Percentiles rank a stretch among this genome's conserved stretches.
Evolutionary conservation across 2,329 filamentous ascomycete species (phyloP).

Genomic region (Niveomyces coronatus): DNA sequence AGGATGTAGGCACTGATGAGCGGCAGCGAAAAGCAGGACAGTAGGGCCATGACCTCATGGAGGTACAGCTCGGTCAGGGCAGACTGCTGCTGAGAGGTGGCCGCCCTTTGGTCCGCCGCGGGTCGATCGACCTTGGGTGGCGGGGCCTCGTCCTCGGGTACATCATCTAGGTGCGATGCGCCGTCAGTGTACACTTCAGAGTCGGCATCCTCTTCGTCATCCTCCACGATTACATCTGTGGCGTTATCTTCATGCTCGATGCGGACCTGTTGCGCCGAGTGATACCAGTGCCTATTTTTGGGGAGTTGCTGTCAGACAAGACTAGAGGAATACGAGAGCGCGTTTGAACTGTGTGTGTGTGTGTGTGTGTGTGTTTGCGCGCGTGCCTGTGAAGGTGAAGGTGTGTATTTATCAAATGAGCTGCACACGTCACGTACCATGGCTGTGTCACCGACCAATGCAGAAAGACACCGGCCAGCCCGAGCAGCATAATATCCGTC

Average conservation of each 20-base stretch:
- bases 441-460: constrained; percentile 88
- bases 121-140: constrained; percentile 11
- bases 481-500: constrained; percentile 75
- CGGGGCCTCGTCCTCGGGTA: constrained; percentile 32
- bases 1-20: constrained; percentile 72
- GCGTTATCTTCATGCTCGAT: constrained; percentile 39
- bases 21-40: constrained; percentile 71
- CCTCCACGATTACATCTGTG: constrained; percentile 30
- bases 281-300: constrained; percentile 56
- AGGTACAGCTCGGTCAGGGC: constrained; percentile 56
- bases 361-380: too few species aligned
- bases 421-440: too few species aligned
- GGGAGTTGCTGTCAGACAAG: not conserved
- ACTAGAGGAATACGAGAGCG: too few species aligned
- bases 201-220: constrained; percentile 24
- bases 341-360: too few species aligned
- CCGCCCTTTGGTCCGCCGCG: constrained; percentile 12
- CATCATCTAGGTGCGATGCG: constrained; percentile 26
- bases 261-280: constrained; percentile 55
- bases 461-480: constrained; percentile 72
- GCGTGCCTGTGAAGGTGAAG: too few species aligned
- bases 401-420: too few species aligned
- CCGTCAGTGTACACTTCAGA: constrained; percentile 13
- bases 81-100: constrained; percentile 19
- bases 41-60: constrained; percentile 65